Percentiles rank a stretch among this genome's conserved stretches.
Evolutionary conservation across 768 basidiomycete genomes (phyloP).

Genomic region (Rhodotorula paludigena): DNA sequence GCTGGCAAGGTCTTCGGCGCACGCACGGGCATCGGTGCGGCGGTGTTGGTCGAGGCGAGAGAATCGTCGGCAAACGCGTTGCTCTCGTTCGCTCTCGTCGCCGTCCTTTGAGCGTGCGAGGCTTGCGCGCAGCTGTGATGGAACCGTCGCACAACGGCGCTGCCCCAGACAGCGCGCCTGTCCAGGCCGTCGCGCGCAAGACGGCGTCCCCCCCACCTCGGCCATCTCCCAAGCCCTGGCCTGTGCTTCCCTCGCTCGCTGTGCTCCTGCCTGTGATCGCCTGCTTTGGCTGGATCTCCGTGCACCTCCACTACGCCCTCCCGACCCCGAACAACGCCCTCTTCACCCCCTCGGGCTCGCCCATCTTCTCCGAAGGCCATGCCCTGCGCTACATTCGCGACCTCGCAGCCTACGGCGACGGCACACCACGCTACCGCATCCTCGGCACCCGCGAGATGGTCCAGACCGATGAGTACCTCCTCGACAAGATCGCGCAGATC

Average conservation of each 20-base stretch:
- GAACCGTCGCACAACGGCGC: no score
- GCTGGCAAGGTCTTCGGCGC: no score
- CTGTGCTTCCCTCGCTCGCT: slow-evolving; percentile 9
- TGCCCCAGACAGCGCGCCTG: no score
- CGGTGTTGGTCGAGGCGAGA: no score
- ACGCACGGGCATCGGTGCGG: no score
- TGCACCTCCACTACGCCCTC: slow-evolving; percentile 30
- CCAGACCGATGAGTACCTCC: slow-evolving; percentile 74
- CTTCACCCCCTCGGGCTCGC: slow-evolving; percentile 11
- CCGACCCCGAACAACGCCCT: slow-evolving; percentile 12
- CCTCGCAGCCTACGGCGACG: slow-evolving; percentile 52
- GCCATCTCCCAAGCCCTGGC: not conserved
- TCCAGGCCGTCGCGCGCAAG: no score
- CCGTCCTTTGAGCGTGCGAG: no score
- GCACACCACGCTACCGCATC: slow-evolving; percentile 75
- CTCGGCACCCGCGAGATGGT: slow-evolving; percentile 84
- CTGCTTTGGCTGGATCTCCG: slow-evolving; percentile 14
- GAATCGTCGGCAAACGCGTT: no score
- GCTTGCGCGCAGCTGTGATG: no score
- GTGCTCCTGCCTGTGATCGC: slow-evolving; percentile 26
- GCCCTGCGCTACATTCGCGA: slow-evolving; percentile 41
- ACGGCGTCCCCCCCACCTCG: not conserved
- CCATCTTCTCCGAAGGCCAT: slow-evolving; percentile 35
- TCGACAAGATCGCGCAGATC: slow-evolving; percentile 61
- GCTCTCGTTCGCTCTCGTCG: no score